Conservation (phyloP, 179 eudicot species). For the Gypsophila paniculata region DNA sequence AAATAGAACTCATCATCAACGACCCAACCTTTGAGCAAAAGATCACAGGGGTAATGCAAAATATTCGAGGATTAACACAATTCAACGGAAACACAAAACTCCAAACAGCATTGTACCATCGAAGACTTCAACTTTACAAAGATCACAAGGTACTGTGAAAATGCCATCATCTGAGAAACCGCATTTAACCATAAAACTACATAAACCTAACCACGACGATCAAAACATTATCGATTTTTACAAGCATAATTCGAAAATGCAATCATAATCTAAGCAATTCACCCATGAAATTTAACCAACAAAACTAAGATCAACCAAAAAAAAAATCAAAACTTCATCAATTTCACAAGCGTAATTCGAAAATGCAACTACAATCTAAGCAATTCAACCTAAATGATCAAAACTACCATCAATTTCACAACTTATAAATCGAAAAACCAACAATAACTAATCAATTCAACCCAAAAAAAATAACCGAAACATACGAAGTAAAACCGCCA, state of each 20-base stretch:
- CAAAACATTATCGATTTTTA: not conserved
- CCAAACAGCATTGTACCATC: not conserved
- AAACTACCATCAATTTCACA: no score
- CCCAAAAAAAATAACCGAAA: no score
- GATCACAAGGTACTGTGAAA: not conserved
- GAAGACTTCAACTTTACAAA: not conserved
- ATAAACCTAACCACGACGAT: not conserved
- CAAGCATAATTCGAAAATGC: no score
- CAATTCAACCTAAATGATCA: no score
- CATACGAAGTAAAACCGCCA: conserved; percentile 85
- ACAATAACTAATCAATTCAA: no score
- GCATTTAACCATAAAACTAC: not conserved
- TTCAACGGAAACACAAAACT: not conserved
- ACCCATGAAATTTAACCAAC: not conserved
- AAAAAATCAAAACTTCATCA: not conserved
- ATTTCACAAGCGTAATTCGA: no score
- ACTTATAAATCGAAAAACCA: no score
- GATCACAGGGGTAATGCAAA: not conserved
- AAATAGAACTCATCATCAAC: not conserved
- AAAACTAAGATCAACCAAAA: not conserved
- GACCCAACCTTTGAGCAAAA: not conserved
- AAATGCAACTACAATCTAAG: no score
- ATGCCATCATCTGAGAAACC: not conserved
- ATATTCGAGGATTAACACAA: not conserved
- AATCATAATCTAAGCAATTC: no score